Evolutionary conservation across 192 early-diverging fungal species (phyloP), one percentile per base, ranked within the genome.

Genomic region (Coemansia sp.): DNA sequence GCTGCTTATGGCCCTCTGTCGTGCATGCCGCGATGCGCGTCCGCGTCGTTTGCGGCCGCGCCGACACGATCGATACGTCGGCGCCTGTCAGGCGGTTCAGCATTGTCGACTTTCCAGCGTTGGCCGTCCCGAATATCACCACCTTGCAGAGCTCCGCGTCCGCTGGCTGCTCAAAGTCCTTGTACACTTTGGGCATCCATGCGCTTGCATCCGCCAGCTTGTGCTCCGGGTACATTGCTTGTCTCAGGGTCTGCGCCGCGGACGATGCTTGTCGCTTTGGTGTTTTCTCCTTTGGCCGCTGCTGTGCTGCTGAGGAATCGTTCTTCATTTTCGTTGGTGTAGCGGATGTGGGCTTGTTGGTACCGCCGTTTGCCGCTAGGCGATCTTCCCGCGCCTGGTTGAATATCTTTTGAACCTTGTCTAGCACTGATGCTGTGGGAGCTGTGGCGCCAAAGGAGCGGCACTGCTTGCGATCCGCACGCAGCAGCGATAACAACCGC

Each of bases 91-190:
- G 70, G 33, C 82, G 73, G 65, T 91, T 91, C n/a, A 91, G 71
- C 55, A 91, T 67, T n/a, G 90, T 91, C 1, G 90, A 91, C 65
- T 91, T 91, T 34, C 90, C 90, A 3, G 86, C 88, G 63, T 91
- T 91, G 25, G 90, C 84, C 29, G 87, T 84, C 17, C 90, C 90
- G 29, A 91, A 69, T 8, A 91, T 53, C 41, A 85, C 86, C 25
- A 89, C 74, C 67, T 88, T 87, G 29, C 76, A 67, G 9, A 87
- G 69, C 49, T 86, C 77, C 0, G 90, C 81, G 58, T 90, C 77
- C 8, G 59, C 67, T 14, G 90, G 90, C 67, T 91, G 90, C 53
- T 67, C 55, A 15, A 89, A 64, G 38, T 36, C 25, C 29, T 66
- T 66, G 42, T 75, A 81, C 22, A 72, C 64, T 56, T 59, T 69